Evolutionary conservation across 1,284 basidiomycete genomes (phyloP), one percentile per base, ranked within the genome.

Genomic region (Microbotryum silenes-acaulis): DNA sequence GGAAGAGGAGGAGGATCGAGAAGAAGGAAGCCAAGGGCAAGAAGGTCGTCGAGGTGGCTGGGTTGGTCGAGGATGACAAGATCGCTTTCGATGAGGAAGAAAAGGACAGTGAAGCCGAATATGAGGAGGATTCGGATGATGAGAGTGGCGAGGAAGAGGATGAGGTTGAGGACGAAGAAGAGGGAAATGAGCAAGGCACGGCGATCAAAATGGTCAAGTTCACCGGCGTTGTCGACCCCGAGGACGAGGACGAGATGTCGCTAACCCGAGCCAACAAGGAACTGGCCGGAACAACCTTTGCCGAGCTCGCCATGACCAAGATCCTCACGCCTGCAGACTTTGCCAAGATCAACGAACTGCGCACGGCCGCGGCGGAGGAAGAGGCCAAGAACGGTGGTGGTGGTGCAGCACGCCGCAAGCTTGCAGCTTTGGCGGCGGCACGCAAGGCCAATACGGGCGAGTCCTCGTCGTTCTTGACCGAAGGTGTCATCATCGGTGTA

Each of bases 251-350:
- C 52, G 65, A 67, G 60, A 69, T 66, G 70, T 66, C 52, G 51
- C 51, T 59, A 50, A 62, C 61, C 50, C 56, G 53, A 56, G 69
- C 54, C 27, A 64, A 52, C 66, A 72, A 55, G 70, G 58, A 33
- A 46, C 54, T 60, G 51, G 63, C 50, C 46, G 57, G 54, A 31
- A 59, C 56, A 21, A 61, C 56, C 1, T 60, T 64, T 25, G 73
- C 74, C 9, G 70, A 67, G 47, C 71, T 77, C 20, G 89, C 88
- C 6, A 90, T 86, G 1, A 88, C 86, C 31, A 91, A 90, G 90
- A 98, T 99, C 72, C 83, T 98, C 44, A 98, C 96, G 0, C 96
- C 96, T 0, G 93, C 93, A 31, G 94, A 99, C 77, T 98, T 97
- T 75, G 89, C 89, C 0, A 79, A 97, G 56, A 82, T 98, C 60